These are phyloP conservation scores for Trichoderma guizhouense DNA, from an alignment of 2,329 filamentous ascomycete genomes.

Conservation along the genomic window DNA sequence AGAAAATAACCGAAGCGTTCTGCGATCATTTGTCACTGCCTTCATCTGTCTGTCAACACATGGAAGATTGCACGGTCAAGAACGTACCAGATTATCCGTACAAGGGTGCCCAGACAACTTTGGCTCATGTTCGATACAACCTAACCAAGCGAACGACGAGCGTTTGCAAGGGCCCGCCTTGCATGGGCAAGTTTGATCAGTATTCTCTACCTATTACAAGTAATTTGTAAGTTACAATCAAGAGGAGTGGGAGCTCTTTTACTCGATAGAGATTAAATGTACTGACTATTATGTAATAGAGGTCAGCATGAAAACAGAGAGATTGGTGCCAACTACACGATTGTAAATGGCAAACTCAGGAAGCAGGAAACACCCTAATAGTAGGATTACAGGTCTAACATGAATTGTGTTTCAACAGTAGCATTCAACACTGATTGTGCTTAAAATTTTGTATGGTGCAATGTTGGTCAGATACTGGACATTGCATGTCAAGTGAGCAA, in stretches of 20 bases:
- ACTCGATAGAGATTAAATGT: not conserved
- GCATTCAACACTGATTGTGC: not conserved
- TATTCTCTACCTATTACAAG: not conserved
- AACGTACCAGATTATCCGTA: slow-evolving; percentile 18
- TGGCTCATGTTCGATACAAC: slow-evolving; percentile 17
- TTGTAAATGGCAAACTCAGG: not conserved
- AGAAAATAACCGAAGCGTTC: not conserved
- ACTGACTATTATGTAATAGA: not conserved
- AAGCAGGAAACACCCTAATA: not conserved
- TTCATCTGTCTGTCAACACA: slow-evolving; percentile 15
- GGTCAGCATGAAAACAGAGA: not conserved
- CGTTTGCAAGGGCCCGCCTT: slow-evolving; percentile 14
- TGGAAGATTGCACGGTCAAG: slow-evolving; percentile 9
- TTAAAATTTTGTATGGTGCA: not conserved
- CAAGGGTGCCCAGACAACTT: slow-evolving; percentile 1
- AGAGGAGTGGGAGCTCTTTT: not conserved
- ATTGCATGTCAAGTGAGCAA: no score
- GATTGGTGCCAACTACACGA: not conserved
- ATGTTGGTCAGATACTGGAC: no score
- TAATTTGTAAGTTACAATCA: not conserved
- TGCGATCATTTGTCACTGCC: not conserved
- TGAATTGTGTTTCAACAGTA: not conserved
- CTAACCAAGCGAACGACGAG: slow-evolving; percentile 16
- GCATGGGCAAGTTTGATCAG: not conserved
- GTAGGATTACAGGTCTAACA: no score